These are phyloP conservation scores for Trichoderma erinaceum DNA, from an alignment of 495 filamentous ascomycete species.

Conservation along the genomic window DNA sequence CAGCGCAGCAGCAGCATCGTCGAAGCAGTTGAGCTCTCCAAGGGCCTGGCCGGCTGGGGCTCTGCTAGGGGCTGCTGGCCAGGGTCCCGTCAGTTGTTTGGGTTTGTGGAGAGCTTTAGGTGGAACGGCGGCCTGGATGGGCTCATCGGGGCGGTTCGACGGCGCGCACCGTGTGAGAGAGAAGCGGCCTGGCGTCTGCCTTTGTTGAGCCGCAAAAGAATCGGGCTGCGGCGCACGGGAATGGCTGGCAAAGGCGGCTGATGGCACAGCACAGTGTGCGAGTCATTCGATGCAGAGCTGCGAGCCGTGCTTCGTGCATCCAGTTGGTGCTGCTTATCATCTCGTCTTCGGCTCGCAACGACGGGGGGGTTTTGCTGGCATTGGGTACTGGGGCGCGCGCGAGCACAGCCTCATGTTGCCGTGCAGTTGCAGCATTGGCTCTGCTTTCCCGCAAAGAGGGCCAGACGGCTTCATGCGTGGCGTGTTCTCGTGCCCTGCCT, in stretches of 20 bases:
- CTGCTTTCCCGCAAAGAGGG: not conserved
- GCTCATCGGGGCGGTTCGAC: not conserved
- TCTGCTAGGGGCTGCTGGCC: not conserved
- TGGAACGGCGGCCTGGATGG: not conserved
- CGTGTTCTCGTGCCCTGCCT: not conserved
- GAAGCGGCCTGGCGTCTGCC: not conserved
- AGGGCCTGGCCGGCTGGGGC: not conserved
- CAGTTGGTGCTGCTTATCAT: too few relatives aligned
- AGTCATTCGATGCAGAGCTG: not conserved
- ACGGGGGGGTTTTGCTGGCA: too few relatives aligned
- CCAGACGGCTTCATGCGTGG: not conserved
- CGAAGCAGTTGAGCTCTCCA: not conserved
- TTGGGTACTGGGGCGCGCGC: not conserved
- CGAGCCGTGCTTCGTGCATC: not conserved
- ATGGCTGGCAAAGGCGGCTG: not conserved
- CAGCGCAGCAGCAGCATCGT: too few relatives aligned
- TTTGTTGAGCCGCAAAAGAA: not conserved
- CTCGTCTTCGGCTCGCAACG: too few relatives aligned
- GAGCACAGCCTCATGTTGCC: not conserved
- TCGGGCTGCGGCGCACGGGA: not conserved
- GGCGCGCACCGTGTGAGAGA: conserved; percentile 7
- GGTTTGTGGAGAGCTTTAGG: too few relatives aligned
- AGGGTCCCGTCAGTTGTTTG: too few relatives aligned
- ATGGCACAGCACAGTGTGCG: not conserved
- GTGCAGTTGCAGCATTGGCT: not conserved